phyloP scores from a whole-genome alignment of 2,329 filamentous ascomycete species.

The Paramyrothecium roridum region DNA sequence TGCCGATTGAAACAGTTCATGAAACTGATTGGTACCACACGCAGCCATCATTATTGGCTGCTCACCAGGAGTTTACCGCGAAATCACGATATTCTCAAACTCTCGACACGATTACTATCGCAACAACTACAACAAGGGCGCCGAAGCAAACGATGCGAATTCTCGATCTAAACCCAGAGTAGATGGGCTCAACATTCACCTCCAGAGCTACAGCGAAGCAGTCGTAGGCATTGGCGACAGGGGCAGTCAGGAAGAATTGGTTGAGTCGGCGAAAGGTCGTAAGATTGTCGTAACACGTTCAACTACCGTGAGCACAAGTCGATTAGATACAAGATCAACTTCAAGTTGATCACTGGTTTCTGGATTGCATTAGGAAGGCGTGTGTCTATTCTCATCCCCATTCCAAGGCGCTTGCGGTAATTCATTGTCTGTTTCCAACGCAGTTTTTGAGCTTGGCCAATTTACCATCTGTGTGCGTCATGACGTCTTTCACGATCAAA shows the following conservation, averaged over 20 bases:
- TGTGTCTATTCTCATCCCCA: too few relatives aligned
- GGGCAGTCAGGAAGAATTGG: slow-evolving; percentile 8
- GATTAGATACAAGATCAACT: not conserved
- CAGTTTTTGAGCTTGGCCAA: too few relatives aligned
- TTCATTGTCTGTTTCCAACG: too few relatives aligned
- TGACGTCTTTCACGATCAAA: too few relatives aligned
- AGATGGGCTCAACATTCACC: not conserved
- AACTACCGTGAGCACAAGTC: not conserved
- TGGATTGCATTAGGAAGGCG: too few relatives aligned
- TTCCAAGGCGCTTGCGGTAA: too few relatives aligned
- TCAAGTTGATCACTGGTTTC: too few relatives aligned
- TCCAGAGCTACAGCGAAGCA: slow-evolving; percentile 1
- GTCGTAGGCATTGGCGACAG: slow-evolving; percentile 1
- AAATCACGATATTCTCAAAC: slow-evolving; percentile 5
- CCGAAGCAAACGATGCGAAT: not conserved
- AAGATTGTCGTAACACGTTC: slow-evolving; percentile 8
- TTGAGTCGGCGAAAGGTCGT: not conserved
- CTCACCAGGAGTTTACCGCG: slow-evolving; percentile 7
- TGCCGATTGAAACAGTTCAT: not conserved
- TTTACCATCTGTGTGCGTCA: too few relatives aligned
- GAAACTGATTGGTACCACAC: not conserved
- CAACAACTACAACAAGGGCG: not conserved
- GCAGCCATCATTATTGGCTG: slow-evolving; percentile 10
- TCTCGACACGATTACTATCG: slow-evolving; percentile 2
- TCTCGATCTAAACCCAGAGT: not conserved